Conservation (phyloP, 2,329 filamentous ascomycete species). For the Diaporthe aspalathi region DNA sequence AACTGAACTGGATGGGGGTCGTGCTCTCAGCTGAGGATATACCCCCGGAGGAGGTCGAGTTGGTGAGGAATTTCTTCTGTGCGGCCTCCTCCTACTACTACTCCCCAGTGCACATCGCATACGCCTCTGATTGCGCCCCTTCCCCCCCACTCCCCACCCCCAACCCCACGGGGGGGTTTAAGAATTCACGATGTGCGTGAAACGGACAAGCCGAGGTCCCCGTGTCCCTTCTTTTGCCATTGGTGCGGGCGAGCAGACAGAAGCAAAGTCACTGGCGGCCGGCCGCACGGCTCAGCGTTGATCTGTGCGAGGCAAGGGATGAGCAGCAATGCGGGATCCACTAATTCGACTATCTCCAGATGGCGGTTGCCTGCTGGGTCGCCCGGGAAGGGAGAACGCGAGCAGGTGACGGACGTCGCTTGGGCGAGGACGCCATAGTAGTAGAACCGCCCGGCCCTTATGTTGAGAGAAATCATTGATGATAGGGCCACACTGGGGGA, state of each 20-base stretch:
- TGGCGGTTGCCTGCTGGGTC: not conserved
- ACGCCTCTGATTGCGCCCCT: no score
- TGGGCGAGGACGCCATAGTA: not conserved
- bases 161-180: no score
- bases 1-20: no score
- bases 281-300: not conserved
- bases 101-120: not conserved
- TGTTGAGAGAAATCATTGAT: not conserved
- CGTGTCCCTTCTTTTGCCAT: not conserved
- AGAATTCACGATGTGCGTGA: not conserved
- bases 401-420: not conserved
- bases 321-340: not conserved
- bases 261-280: not conserved
- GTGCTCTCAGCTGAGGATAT: no score
- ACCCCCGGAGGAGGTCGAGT: no score
- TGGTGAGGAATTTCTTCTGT: no score
- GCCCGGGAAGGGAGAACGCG: not conserved
- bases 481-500: not conserved
- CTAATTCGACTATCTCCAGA: not conserved
- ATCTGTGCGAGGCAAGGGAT: slow-evolving; percentile 18
- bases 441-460: not conserved
- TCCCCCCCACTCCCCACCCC: no score
- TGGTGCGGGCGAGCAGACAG: not conserved
- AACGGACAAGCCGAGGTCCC: not conserved
- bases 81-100: no score